Evolutionary conservation across 129 eudicot species (phyloP).

Genomic region (Pulicaria dysenterica): DNA sequence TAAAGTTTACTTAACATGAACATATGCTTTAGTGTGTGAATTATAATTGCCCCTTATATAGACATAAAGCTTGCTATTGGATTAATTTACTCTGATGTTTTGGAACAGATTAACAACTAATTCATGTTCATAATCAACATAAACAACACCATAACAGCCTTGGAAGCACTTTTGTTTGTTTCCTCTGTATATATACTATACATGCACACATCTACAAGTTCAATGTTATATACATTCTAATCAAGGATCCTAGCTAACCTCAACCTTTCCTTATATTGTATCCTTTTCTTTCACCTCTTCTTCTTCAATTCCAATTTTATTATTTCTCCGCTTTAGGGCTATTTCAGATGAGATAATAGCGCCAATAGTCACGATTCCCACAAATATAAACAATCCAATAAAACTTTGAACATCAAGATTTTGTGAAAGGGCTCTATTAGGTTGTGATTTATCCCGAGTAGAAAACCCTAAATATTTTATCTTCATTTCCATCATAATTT

Average conservation of each 20-base stretch:
- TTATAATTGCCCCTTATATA: no score
- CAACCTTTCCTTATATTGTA: background rate
- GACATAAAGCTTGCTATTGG: no score
- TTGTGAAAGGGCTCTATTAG: background rate
- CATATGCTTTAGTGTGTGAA: no score
- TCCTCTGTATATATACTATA: background rate
- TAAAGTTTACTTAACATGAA: no score
- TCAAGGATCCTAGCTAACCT: background rate
- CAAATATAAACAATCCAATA: conserved; percentile 30
- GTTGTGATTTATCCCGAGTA: background rate
- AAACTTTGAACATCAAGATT: conserved; percentile 35
- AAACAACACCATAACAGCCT: background rate
- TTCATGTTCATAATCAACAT: no score
- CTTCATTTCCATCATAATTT: conserved; percentile 24
- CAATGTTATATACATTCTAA: conserved; percentile 2
- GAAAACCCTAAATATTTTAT: conserved; percentile 27
- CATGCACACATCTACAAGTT: background rate
- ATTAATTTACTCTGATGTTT: no score
- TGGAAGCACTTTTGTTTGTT: background rate
- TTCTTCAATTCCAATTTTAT: conserved; percentile 12
- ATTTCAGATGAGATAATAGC: conserved; percentile 32
- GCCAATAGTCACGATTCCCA: conserved; percentile 26
- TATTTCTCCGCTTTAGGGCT: background rate
- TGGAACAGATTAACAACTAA: no score
- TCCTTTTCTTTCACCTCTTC: background rate